These are phyloP conservation scores for Talaromyces marneffei DNA, from an alignment of 2,329 filamentous ascomycete genomes.

Conservation along the genomic window DNA sequence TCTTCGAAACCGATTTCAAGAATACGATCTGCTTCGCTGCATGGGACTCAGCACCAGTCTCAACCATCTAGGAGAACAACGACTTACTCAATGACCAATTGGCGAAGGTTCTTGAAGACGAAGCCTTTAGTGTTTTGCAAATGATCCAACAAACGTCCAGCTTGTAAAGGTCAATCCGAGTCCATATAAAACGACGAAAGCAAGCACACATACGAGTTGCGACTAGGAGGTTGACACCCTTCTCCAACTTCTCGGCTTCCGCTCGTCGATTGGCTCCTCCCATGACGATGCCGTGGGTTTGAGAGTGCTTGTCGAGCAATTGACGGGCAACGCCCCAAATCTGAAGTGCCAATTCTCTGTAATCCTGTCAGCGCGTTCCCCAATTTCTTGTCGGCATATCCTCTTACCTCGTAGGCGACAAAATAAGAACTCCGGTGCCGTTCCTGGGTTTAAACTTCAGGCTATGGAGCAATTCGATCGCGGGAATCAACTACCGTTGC, in stretches of 20 bases:
- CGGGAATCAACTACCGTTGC: slow-evolving; percentile 58
- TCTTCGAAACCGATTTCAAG: slow-evolving; percentile 97
- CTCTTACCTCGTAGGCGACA: slow-evolving; percentile 64
- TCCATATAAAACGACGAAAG: neutral
- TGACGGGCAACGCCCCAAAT: slow-evolving; percentile 94
- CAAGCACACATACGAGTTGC: slow-evolving; percentile 52
- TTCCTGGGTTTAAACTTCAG: slow-evolving; percentile 49
- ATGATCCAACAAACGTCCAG: slow-evolving; percentile 87
- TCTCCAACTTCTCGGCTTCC: slow-evolving; percentile 87
- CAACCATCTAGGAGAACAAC: neutral
- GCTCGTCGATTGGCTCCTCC: slow-evolving; percentile 86
- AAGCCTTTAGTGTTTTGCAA: slow-evolving; percentile 88
- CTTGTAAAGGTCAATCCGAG: slow-evolving; percentile 28
- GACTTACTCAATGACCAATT: slow-evolving; percentile 70
- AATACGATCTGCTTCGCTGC: slow-evolving; percentile 79
- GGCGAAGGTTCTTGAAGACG: slow-evolving; percentile 85
- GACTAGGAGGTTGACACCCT: slow-evolving; percentile 91
- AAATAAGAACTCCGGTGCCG: slow-evolving; percentile 86
- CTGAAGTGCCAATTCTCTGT: slow-evolving; percentile 81
- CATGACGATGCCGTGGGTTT: slow-evolving; percentile 92
- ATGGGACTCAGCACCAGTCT: neutral
- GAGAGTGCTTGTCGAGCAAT: slow-evolving; percentile 88
- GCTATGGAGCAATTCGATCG: slow-evolving; percentile 70
- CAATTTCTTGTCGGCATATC: neutral
- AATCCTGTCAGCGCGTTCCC: neutral